Percentiles rank a stretch among this genome's conserved stretches.
Conservation (phyloP, 2,329 filamentous ascomycete species). For the Exophiala bonariae region DNA sequence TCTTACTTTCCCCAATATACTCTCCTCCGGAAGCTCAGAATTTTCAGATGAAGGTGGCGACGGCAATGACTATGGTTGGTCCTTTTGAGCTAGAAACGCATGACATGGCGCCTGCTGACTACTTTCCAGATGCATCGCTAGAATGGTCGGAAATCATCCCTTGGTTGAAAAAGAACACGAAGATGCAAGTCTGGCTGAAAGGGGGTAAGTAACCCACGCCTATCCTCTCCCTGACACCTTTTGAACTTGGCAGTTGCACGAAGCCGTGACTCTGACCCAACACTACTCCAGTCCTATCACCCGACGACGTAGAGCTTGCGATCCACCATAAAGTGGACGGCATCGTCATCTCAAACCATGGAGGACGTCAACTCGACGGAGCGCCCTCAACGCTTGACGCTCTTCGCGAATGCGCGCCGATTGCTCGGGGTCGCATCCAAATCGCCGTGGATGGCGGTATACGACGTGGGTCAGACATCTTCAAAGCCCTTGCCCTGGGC, state of each 20-base stretch:
- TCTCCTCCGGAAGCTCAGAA: constrained; percentile 26
- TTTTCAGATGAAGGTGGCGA: constrained; percentile 14
- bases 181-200: constrained; percentile 28
- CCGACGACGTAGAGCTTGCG: constrained; percentile 3
- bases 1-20: constrained; percentile 26
- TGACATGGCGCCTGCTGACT: no score
- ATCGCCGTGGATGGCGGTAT: constrained; percentile 52
- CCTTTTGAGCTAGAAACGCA: neutral
- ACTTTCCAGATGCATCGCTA: constrained; percentile 37
- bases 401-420: constrained; percentile 27
- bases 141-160: constrained; percentile 53
- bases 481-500: constrained; percentile 36
- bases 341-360: constrained; percentile 26
- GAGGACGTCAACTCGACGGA: constrained; percentile 37
- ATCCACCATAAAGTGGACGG: constrained; percentile 7
- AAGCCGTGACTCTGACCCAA: no score
- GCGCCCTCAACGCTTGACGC: constrained; percentile 36
- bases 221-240: no score
- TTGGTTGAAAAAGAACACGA: constrained; percentile 45
- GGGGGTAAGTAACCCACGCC: constrained; percentile 29
- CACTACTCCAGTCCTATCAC: constrained; percentile 21
- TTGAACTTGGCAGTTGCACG: no score
- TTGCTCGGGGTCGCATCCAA: constrained; percentile 12
- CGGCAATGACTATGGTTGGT: constrained; percentile 28
- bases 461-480: constrained; percentile 53